Base-by-base conservation (phyloP, 805 yeast species). In the Isabelozyma rhagii region DNA sequence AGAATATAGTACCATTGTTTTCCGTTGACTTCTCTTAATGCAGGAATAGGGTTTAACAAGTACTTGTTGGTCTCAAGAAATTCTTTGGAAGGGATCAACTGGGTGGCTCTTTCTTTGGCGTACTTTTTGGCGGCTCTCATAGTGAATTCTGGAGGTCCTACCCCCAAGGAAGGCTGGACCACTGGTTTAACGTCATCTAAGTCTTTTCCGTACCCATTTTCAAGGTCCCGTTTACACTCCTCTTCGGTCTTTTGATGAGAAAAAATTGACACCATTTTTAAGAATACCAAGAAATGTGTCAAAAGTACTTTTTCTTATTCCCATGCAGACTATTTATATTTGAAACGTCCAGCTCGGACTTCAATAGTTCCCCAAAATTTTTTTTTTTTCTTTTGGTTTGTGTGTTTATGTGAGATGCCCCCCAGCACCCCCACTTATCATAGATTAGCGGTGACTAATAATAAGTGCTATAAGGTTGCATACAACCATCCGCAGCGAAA, bases 1-100 rank as follows among this genome's bases (percentile, higher is more conserved):
- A 74, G 57, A 58, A 85, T 83, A 51, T 78, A 79, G 51, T 76
- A 73, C 88, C 90, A 85, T 50, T 79, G 72, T 25, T 60, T 63
- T 7, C 61, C 52, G 7, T 65, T 62, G 53, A 78, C 61, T 45
- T 67, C 64, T 11, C 58, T 61, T 28, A 78, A 60, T 0, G 72
- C 72, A 10, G 73, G 72, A 29, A 78, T 57, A 1, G 84, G 84
- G 58, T 79, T 78, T 43, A 77, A 47, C 4, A 53, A 47, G 25
- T 58, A 49, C 47, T 49, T 47, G 31, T 56, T 55, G 3, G 55
- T 53, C 5, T 18, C 18, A 29, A 48, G 36, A 47, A 51, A 52
- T 39, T 49, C 55, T 46, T 48, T 54, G 39, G 53, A n/a, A 8
- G 57, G 57, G 10, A 54, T 5, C 36, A 54, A 47, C 27, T 51